phyloP scores from a whole-genome alignment of 2,329 filamentous ascomycete genomes.

The Penicillium sp. region DNA sequence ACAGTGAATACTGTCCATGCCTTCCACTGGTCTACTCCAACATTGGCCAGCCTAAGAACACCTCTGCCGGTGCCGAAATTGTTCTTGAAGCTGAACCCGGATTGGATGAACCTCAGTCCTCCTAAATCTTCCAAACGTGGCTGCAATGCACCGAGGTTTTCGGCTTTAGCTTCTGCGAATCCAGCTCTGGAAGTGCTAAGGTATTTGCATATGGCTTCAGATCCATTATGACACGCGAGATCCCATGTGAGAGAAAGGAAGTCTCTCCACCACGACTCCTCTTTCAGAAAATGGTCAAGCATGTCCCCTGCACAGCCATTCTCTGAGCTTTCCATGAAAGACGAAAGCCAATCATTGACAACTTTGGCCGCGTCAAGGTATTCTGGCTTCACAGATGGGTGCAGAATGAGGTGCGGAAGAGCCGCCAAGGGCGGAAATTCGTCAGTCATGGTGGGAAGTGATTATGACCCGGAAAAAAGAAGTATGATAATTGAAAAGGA shows the following conservation, averaged over 20 bases:
- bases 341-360: conserved; percentile 1
- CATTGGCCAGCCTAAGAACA: conserved; percentile 3
- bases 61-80: conserved; percentile 3
- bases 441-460: not conserved
- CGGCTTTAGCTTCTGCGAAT: not conserved
- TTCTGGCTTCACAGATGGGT: conserved; percentile 3
- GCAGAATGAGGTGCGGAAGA: conserved; percentile 4
- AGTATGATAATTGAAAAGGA: too few species aligned
- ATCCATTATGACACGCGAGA: conserved; percentile 6
- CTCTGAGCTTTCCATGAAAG: not conserved
- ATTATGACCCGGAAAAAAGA: too few species aligned
- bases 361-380: not conserved
- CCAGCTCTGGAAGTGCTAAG: not conserved
- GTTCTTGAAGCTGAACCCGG: conserved; percentile 5
- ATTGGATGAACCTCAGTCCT: conserved; percentile 4
- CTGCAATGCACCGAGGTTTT: not conserved
- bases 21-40: conserved; percentile 6
- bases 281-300: not conserved
- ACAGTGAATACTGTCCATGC: conserved; percentile 8
- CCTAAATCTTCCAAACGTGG: not conserved
- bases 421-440: conserved; percentile 5
- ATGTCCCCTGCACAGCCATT: not conserved
- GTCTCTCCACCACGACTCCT: conserved; percentile 7
- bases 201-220: conserved; percentile 3
- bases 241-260: conserved; percentile 9